Evolutionary conservation across 2,329 filamentous ascomycete genomes (phyloP), one percentile per base, ranked within the genome.

Genomic region (Curvularia sp.): DNA sequence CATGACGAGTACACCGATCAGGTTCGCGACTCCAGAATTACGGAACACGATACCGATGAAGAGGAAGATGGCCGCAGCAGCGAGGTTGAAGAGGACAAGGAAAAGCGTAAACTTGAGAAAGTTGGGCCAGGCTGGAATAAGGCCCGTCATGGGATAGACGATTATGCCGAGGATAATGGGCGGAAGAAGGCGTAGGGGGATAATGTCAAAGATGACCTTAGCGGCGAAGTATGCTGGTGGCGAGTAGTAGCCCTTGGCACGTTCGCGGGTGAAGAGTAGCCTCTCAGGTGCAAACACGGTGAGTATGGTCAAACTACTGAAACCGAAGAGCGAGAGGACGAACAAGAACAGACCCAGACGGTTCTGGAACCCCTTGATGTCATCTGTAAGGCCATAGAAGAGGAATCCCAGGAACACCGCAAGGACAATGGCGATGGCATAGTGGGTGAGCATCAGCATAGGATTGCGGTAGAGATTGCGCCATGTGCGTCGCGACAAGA

Each of bases 351-450:
- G 86, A 62, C 95, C 95, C 5, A 99, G 87, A 19, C 95, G 87
- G 77, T 99, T 99, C 77, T 99, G 95, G 84, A 99, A 99, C 32
- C 96, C 95, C 61, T 92, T 90, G 67, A 99, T 96, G 72, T 99
- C 93, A 72, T 97, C 93, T 0, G 93, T 97, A 47, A 99, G 83
- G 2, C 94, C 95, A 70, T 98, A 99, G 81, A 98, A 99, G 12
- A 99, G 84, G 78, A 91, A 98, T 3, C 95, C 95, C 1, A 94
- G 93, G 57, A 99, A 90, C 5, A 98, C 94, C 1, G 93, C 95
- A 5, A 99, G 85, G 0, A 98, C 80, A 60, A 99, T 98, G 7
- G 95, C 93, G 66, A 97, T 98, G 36, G 95, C 95, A 74, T 98
- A 99, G 79, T 99, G 95, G 0, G 93, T 97, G 57, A 99, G 85